Evolutionary conservation across 768 basidiomycete species (phyloP).

Genomic region (Austroboletus eburneus): DNA sequence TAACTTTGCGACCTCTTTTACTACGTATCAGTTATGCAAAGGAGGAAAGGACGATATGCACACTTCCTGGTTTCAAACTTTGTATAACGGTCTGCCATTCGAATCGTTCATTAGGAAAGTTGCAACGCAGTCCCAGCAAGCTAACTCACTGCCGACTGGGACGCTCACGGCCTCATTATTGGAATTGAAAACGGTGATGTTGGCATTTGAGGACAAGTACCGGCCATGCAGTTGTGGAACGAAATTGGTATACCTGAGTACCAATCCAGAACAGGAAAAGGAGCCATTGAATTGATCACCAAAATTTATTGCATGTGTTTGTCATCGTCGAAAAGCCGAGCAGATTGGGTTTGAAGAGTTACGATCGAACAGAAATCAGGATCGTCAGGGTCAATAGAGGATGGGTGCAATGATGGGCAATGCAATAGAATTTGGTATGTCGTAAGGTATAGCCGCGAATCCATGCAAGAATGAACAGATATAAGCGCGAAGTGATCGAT

Average conservation of each 20-base stretch:
- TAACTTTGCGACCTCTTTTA: constrained; percentile 44
- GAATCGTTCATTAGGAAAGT: neutral
- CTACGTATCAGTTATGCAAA: neutral
- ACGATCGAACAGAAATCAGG: too few relatives aligned
- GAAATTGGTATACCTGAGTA: constrained; percentile 63
- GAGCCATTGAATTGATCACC: neutral
- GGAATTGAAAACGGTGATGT: constrained; percentile 64
- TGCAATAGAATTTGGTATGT: neutral
- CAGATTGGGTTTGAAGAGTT: too few relatives aligned
- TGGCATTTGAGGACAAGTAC: constrained; percentile 82
- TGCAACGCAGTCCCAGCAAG: neutral
- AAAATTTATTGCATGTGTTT: too few relatives aligned
- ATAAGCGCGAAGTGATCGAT: neutral
- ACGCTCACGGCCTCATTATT: constrained; percentile 34
- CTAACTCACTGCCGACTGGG: constrained; percentile 41
- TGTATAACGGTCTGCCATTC: constrained; percentile 48
- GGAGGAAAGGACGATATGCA: constrained; percentile 11
- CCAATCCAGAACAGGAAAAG: neutral
- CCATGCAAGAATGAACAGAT: neutral
- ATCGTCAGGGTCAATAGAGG: too few relatives aligned
- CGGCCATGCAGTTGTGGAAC: constrained; percentile 61
- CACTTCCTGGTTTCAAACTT: constrained; percentile 77
- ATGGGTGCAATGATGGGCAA: too few relatives aligned
- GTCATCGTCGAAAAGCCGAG: too few relatives aligned
- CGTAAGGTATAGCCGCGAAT: neutral